These are phyloP conservation scores for Penicillium sp. DNA, from an alignment of 2,329 filamentous ascomycete genomes.

Conservation along the genomic window DNA sequence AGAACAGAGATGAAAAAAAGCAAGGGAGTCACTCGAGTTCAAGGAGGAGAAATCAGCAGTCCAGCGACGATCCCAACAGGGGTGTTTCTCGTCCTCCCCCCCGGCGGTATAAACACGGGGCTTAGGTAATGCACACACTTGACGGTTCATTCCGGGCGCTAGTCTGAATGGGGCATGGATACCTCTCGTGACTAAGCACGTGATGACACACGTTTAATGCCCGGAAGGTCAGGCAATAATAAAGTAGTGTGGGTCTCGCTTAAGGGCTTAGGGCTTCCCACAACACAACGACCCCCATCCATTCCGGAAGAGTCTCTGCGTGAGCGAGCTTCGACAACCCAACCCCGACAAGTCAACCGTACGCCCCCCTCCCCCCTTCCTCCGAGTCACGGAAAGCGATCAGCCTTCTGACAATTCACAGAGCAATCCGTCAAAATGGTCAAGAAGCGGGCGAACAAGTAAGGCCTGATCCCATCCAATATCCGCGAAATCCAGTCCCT, in stretches of 20 bases:
- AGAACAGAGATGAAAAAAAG: constrained; percentile 14
- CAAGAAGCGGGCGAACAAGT: constrained; percentile 75
- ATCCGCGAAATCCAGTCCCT: constrained; percentile 16
- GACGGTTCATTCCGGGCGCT: constrained; percentile 24
- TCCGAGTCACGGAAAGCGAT: not conserved
- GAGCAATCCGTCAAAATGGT: constrained; percentile 63
- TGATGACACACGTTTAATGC: constrained; percentile 3
- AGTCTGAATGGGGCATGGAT: constrained; percentile 9
- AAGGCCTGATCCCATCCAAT: constrained; percentile 41
- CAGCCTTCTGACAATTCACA: constrained; percentile 18
- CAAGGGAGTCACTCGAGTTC: constrained; percentile 17
- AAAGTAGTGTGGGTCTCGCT: constrained; percentile 32
- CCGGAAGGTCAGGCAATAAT: constrained; percentile 16
- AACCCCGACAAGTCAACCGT: constrained; percentile 42
- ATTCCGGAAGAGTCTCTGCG: constrained; percentile 33
- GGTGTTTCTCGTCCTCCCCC: constrained; percentile 20
- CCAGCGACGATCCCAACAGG: constrained; percentile 27
- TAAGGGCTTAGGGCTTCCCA: constrained; percentile 42
- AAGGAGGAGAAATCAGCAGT: constrained; percentile 28
- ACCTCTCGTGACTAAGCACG: constrained; percentile 16
- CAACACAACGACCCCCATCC: constrained; percentile 37
- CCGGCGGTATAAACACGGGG: constrained; percentile 22
- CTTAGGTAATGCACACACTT: constrained; percentile 15
- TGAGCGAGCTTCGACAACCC: constrained; percentile 40
- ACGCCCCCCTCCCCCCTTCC: constrained; percentile 31